phyloP scores from a whole-genome alignment of 441 rosid species.

The Oxalis stricta region DNA sequence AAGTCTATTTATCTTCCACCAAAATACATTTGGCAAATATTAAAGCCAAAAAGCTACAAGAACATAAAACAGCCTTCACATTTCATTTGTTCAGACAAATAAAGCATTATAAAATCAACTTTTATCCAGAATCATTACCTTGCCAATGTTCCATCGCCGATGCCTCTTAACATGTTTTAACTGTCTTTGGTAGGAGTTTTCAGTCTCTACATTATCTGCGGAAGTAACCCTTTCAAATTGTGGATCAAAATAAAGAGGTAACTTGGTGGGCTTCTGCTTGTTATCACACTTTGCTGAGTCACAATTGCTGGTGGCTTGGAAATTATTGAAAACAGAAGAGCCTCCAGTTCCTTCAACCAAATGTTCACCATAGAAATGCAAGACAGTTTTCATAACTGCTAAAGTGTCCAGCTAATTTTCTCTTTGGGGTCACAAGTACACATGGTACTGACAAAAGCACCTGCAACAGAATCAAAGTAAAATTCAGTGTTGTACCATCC shows the following conservation, averaged over 20 bases:
- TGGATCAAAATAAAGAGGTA: constrained; percentile 34
- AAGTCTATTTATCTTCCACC: too few relatives aligned
- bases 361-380: constrained; percentile 92
- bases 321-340: constrained; percentile 72
- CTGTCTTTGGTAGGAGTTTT: constrained; percentile 35
- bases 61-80: too few relatives aligned
- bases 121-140: constrained; percentile 52
- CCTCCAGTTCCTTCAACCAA: constrained; percentile 96
- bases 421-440: constrained; percentile 84
- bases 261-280: constrained; percentile 45
- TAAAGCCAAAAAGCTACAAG: too few relatives aligned
- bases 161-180: constrained; percentile 71
- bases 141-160: constrained; percentile 80
- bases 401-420: constrained; percentile 87
- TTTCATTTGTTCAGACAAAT: too few relatives aligned
- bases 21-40: too few relatives aligned
- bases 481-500: too few relatives aligned
- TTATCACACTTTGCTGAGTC: constrained; percentile 50
- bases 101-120: too few relatives aligned
- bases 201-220: constrained; percentile 31
- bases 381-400: constrained; percentile 70
- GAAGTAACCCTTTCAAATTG: constrained; percentile 33
- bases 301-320: constrained; percentile 33
- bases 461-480: constrained; percentile 35
- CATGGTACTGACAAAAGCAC: constrained; percentile 72